Evolutionary conservation across 2,329 filamentous ascomycete genomes (phyloP).

Genomic region (Phyllosticta citrichinensis): DNA sequence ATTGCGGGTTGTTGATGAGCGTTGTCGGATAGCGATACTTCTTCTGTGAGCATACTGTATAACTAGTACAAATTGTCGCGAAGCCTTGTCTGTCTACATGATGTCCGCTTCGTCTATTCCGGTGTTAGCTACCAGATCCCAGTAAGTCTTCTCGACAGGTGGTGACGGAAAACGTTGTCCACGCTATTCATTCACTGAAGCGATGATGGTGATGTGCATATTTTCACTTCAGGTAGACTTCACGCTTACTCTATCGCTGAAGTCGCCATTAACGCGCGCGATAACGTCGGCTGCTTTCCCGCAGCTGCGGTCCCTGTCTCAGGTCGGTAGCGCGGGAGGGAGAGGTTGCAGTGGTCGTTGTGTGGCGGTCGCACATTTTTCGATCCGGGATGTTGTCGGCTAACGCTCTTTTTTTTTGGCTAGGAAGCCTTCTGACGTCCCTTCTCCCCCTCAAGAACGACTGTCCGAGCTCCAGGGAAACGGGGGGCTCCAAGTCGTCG

Average conservation of each 20-base stretch:
- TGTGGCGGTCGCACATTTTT: neutral
- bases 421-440: neutral
- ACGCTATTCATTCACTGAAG: too few species aligned
- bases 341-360: neutral
- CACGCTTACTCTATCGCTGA: too few species aligned
- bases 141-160: too few species aligned
- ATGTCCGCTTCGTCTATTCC: too few species aligned
- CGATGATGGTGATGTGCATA: too few species aligned
- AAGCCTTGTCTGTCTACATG: too few species aligned
- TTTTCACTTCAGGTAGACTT: too few species aligned
- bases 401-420: neutral
- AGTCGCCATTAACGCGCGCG: too few species aligned
- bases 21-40: neutral
- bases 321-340: neutral
- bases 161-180: too few species aligned
- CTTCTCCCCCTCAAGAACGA: neutral
- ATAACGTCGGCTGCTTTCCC: too few species aligned
- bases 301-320: neutral
- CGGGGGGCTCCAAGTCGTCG: neutral
- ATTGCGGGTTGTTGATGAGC: neutral
- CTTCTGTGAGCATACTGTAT: neutral
- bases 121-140: too few species aligned
- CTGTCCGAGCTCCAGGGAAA: neutral
- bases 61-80: neutral
- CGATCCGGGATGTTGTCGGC: neutral